phyloP scores from a whole-genome alignment of 176 grass and related monocot species.

The Ensete glaucum region DNA sequence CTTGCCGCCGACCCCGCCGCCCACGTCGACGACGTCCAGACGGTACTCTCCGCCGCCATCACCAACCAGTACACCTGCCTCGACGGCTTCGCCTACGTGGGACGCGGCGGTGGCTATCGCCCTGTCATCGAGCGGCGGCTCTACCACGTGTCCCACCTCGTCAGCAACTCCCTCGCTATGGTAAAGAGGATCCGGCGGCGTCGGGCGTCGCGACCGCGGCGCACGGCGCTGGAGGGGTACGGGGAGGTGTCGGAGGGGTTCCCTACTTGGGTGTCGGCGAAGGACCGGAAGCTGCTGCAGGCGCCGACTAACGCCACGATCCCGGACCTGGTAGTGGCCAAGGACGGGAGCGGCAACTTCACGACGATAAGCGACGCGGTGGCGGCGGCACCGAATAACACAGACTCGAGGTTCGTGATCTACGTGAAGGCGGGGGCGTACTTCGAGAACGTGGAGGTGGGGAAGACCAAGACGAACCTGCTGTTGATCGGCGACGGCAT shows the following conservation, averaged over 20 bases:
- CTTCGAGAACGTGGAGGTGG: constrained; percentile 87
- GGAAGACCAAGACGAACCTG: constrained; percentile 56
- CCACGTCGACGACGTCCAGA: constrained; percentile 43
- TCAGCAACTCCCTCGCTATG: constrained; percentile 84
- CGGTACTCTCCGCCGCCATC: constrained; percentile 63
- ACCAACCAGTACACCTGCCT: constrained; percentile 93
- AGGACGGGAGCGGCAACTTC: constrained; percentile 80
- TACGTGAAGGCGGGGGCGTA: constrained; percentile 62
- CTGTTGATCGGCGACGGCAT: constrained; percentile 84
- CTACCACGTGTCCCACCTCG: constrained; percentile 67
- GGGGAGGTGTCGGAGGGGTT: constrained; percentile 22
- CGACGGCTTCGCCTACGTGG: constrained; percentile 44
- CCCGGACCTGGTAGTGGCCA: constrained; percentile 56
- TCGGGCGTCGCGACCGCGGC: background rate
- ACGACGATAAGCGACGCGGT: constrained; percentile 60
- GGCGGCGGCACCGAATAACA: constrained; percentile 80
- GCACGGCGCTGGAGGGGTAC: constrained; percentile 22
- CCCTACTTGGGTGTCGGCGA: constrained; percentile 45
- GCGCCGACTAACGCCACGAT: background rate
- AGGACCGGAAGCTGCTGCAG: constrained; percentile 47
- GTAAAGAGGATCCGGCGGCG: constrained; percentile 51
- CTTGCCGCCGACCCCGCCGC: constrained; percentile 23
- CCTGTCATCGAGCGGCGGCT: constrained; percentile 68
- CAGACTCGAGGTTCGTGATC: constrained; percentile 55
- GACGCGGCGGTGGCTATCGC: constrained; percentile 30